A percentile compares a stretch with the other conserved stretches of the same genome.
These are phyloP conservation scores for Saccharum officinarum DNA, from an alignment of 176 grass and related monocot genomes.

Conservation along the genomic window DNA sequence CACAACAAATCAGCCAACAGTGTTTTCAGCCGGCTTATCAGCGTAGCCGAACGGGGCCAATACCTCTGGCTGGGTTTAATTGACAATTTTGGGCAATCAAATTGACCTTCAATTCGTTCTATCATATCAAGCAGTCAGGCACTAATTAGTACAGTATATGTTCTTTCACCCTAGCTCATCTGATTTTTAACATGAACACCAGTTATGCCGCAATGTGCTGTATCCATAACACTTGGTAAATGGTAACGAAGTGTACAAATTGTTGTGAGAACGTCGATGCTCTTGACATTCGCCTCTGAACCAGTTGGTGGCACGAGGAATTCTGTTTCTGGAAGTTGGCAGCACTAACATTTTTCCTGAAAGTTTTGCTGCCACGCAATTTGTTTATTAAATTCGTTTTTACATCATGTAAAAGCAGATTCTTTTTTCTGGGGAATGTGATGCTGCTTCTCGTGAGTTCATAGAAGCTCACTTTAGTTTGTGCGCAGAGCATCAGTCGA, in stretches of 20 bases:
- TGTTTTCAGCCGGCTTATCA: too few relatives aligned
- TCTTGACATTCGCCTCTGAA: not conserved
- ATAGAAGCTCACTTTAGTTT: conserved; percentile 17
- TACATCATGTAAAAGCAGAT: not conserved
- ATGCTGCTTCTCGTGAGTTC: conserved; percentile 40
- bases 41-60: too few relatives aligned
- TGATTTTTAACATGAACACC: not conserved
- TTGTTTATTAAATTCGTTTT: not conserved
- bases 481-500: conserved; percentile 40
- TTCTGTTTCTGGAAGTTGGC: not conserved
- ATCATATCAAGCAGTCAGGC: not conserved
- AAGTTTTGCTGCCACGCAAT: not conserved
- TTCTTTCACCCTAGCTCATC: not conserved
- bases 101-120: not conserved
- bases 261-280: not conserved
- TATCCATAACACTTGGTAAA: not conserved
- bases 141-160: not conserved
- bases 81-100: not conserved
- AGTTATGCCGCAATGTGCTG: not conserved
- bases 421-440: conserved; percentile 11
- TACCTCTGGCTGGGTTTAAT: not conserved
- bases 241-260: not conserved
- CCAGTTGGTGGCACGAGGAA: not conserved
- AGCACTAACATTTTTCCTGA: not conserved
- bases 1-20: too few relatives aligned